phyloP scores from a whole-genome alignment of 2,329 filamentous ascomycete genomes.

The Penicillium rolfsii region DNA sequence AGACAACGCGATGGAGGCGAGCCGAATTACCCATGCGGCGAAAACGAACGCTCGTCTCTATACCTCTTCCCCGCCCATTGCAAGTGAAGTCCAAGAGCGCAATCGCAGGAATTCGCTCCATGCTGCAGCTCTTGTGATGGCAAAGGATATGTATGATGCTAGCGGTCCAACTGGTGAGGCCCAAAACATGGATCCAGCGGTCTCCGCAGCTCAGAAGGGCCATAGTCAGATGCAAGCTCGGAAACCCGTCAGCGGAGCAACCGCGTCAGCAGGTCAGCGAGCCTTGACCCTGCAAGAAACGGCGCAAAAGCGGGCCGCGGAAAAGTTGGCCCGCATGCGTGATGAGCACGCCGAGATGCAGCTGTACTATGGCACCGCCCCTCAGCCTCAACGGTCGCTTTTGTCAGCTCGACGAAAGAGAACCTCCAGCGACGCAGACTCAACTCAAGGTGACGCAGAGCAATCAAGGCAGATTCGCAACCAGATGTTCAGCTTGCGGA shows the following conservation, averaged over 20 bases:
- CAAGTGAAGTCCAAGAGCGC: slow-evolving; percentile 73
- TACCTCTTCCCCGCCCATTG: slow-evolving; percentile 72
- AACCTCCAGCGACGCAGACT: slow-evolving; percentile 67
- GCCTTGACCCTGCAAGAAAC: slow-evolving; percentile 71
- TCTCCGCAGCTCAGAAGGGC: slow-evolving; percentile 39
- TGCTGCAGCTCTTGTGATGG: slow-evolving; percentile 86
- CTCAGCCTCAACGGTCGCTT: slow-evolving; percentile 49
- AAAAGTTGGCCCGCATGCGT: slow-evolving; percentile 78
- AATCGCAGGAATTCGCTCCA: slow-evolving; percentile 72
- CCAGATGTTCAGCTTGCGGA: slow-evolving; percentile 79
- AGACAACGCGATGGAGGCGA: slow-evolving; percentile 55
- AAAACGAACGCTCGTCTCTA: slow-evolving; percentile 77
- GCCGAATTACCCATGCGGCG: slow-evolving; percentile 65
- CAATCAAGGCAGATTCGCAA: slow-evolving; percentile 72
- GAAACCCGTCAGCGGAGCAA: slow-evolving; percentile 34
- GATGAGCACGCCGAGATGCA: slow-evolving; percentile 70
- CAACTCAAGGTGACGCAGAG: slow-evolving; percentile 65
- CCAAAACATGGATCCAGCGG: slow-evolving; percentile 22
- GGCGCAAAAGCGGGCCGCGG: slow-evolving; percentile 82
- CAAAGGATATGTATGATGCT: slow-evolving; percentile 77
- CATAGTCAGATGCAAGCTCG: slow-evolving; percentile 39
- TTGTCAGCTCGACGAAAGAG: slow-evolving; percentile 63
- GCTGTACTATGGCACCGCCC: slow-evolving; percentile 73
- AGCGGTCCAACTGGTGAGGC: slow-evolving; percentile 49
- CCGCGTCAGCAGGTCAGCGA: slow-evolving; percentile 28